Conservation (phyloP, 2,329 filamentous ascomycete species). For the Capronia epimyces region DNA sequence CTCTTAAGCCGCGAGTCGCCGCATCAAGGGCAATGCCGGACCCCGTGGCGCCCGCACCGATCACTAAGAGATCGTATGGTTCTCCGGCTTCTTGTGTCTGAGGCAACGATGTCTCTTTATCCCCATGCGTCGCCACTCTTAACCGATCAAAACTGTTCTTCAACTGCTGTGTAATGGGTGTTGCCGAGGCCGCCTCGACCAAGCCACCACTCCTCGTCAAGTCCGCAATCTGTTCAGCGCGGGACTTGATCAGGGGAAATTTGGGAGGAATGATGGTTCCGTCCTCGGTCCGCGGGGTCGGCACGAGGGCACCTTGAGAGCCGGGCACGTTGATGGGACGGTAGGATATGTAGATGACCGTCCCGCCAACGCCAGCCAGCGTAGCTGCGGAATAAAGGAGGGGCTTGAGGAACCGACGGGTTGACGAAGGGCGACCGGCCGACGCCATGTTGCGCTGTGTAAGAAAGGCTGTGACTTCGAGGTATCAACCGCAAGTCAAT, state of each 20-base stretch:
- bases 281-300: conserved; percentile 56
- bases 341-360: conserved; percentile 55
- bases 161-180: conserved; percentile 21
- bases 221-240: conserved; percentile 49
- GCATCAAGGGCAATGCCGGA: conserved; percentile 77
- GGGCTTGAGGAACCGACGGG: conserved; percentile 50
- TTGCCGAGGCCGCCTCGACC: conserved; percentile 30
- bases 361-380: conserved; percentile 49
- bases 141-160: conserved; percentile 22
- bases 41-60: conserved; percentile 74
- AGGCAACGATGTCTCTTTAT: conserved; percentile 22
- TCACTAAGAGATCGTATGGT: conserved; percentile 70
- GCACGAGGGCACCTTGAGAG: conserved; percentile 56
- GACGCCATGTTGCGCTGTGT: conserved; percentile 12
- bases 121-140: conserved; percentile 17
- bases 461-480: background rate
- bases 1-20: conserved; percentile 69
- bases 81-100: conserved; percentile 40
- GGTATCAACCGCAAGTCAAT: background rate
- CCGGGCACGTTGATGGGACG: conserved; percentile 61
- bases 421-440: conserved; percentile 8
- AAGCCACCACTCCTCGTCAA: conserved; percentile 42
- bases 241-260: conserved; percentile 48
- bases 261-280: conserved; percentile 52
- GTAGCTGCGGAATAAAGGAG: conserved; percentile 56